phyloP scores from a whole-genome alignment of 495 filamentous ascomycete species.

The Daldinia loculata region DNA sequence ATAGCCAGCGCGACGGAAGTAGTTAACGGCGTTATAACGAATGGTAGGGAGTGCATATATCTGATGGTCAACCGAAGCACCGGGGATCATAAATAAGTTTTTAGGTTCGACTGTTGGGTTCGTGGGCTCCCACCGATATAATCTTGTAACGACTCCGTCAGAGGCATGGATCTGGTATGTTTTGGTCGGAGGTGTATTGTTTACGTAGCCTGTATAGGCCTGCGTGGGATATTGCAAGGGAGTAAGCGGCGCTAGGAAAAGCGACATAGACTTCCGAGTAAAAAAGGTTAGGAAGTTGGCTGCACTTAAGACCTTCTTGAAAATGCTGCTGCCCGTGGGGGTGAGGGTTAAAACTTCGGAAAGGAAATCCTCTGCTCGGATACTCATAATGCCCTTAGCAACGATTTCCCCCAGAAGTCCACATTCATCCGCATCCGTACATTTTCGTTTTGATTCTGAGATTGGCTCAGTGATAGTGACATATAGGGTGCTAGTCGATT shows the following conservation, averaged over 20 bases:
- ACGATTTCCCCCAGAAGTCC: conserved; percentile 54
- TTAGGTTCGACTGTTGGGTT: conserved; percentile 46
- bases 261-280: conserved; percentile 59
- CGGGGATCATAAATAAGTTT: conserved; percentile 68
- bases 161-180: conserved; percentile 54
- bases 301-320: conserved; percentile 54
- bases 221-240: conserved; percentile 63
- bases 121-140: conserved; percentile 66
- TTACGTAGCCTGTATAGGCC: conserved; percentile 58
- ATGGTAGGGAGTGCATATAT: conserved; percentile 73
- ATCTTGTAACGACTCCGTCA: conserved; percentile 62
- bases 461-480: conserved; percentile 58
- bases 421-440: conserved; percentile 48
- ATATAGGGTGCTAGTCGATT: conserved; percentile 70
- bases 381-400: conserved; percentile 68
- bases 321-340: conserved; percentile 56
- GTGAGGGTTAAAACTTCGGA: conserved; percentile 66
- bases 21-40: conserved; percentile 69
- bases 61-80: conserved; percentile 68
- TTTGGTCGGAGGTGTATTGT: conserved; percentile 53
- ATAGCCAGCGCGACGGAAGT: conserved; percentile 68
- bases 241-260: conserved; percentile 65
- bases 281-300: conserved; percentile 66
- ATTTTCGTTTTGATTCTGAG: conserved; percentile 41
- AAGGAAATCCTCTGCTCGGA: conserved; percentile 63